Evolutionary conservation across 2,329 filamentous ascomycete genomes (phyloP).

Genomic region (Clarireedia monteithiana): DNA sequence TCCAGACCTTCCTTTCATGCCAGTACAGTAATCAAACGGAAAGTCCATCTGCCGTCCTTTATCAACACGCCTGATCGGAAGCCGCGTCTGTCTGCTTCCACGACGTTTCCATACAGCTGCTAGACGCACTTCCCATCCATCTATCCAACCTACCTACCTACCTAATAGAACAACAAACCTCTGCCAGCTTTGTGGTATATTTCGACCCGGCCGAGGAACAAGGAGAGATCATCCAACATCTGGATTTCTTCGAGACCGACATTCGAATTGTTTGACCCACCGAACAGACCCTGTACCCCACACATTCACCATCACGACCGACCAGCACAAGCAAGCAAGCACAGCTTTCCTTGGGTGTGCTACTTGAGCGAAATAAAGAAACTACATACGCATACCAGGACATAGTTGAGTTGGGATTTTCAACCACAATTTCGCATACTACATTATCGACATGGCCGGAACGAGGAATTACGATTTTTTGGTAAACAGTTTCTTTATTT

Average conservation of each 20-base stretch:
- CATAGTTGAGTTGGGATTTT: slow-evolving; percentile 10
- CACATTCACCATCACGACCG: not conserved
- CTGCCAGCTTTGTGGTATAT: too few species aligned
- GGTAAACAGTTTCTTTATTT: slow-evolving; percentile 42
- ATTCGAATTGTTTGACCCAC: not conserved
- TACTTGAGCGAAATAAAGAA: not conserved
- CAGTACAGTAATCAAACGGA: not conserved
- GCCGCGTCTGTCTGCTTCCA: not conserved
- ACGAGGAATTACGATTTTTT: slow-evolving; percentile 99
- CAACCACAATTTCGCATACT: slow-evolving; percentile 6
- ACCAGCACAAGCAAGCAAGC: not conserved
- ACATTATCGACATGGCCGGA: slow-evolving; percentile 63
- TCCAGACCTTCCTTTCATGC: not conserved
- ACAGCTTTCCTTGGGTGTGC: not conserved
- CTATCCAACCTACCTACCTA: too few species aligned
- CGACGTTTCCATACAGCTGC: not conserved
- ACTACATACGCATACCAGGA: not conserved
- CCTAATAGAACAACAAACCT: not conserved
- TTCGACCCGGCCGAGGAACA: too few species aligned
- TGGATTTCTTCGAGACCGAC: not conserved
- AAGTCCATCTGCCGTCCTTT: not conserved
- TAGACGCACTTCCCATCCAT: not conserved
- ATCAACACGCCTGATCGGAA: not conserved
- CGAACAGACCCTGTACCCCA: slow-evolving; percentile 13
- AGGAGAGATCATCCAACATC: too few species aligned